Base-by-base conservation (phyloP, 148 eudicot genomes). In the Rhododendron ovatum region DNA sequence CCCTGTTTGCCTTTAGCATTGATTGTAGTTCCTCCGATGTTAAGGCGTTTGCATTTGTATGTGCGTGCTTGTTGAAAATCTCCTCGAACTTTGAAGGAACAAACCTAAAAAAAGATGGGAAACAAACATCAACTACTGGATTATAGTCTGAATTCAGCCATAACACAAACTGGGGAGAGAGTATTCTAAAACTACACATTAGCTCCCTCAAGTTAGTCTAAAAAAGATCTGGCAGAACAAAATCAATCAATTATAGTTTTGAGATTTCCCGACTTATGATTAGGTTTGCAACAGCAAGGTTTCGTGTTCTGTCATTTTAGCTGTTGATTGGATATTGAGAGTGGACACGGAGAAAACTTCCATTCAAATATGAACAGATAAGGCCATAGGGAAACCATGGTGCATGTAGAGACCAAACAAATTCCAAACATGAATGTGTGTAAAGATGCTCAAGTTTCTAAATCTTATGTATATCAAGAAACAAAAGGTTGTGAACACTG, bases 81-180 rank as follows among this genome's bases (percentile, higher is more conserved):
- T 91, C 94, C 87, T 95, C 96, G 77, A 95, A 95, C 90, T 94
- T 95, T 5, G 88, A 69, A 24, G 85, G 90, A 30, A 93, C 94
- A 82, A 94, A 94, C 93, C 98, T 95, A 0, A 43, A 65, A 28
- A 51, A 78, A 10, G 33, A n/a, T 3, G 15, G 73, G 15, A 67
- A 20, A 0, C n/a, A 59, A 59, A 20, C 26, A 33, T 24, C 55
- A 33, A 3, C 84, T 9, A 78, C 2, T 24, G 4, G 35, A 76
- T 10, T 43, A 83, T 17, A 43, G 0, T 24, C 15, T 41, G 24
- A 22, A 61, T 65, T 12, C 85, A 45, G 41, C 51, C 1, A 48
- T n/a, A 65, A 33, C 73, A 65, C 73, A 65, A 65, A 9, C 73
- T 2, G 2, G 30, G 28, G 30, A 65, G 73, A 65, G 73, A 65